Evolutionary conservation across 106 monocot genomes (phyloP), one percentile per base, ranked within the genome.

Genomic region (Xerophyta viscosa): DNA sequence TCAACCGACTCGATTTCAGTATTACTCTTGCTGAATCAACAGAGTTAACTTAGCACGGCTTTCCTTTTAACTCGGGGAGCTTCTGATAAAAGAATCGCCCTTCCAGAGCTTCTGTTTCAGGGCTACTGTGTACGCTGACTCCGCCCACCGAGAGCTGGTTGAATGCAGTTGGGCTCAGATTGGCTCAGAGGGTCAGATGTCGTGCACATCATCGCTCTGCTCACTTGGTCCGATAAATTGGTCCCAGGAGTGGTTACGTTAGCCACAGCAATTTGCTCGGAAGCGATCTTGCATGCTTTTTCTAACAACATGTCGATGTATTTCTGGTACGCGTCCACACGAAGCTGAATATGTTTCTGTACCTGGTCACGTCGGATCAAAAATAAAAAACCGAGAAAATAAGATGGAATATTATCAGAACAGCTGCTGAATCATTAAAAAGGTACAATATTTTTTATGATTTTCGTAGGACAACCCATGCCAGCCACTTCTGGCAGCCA

Each of bases 291-390:
- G 61, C 68, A 88, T 20, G 88, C 88, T 62, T 79, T 88, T 41
- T 78, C 88, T 28, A 96, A 37, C 9, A 88, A 68, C 9, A 84
- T 64, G 29, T 78, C 76, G 0, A 88, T 76, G 69, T 88, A 88
- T 37, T 85, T 88, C 12, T 96, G 75, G 61, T 85, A 78, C 6
- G 96, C 88, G 26, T 96, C 88, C 56, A 76, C 78, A 60, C 81
- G 64, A 28, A 89, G 88, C 61, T 96, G 81, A 19, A 96, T 56
- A 21, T 85, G 88, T 68, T 88, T 96, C 73, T 96, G 88, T 22
- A 96, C 94, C 94, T 96, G 33, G 33, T 6, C 33, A 36, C 11
- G 5, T 36, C 7, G 11, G 33, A 6, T 5, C 33, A 6, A 36
- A 36, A 36, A 36, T n/a, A n/a, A n/a, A n/a, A n/a, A n/a, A n/a